Conservation (phyloP, 2,329 filamentous ascomycete genomes). For the Aspergillus calidoustus region DNA sequence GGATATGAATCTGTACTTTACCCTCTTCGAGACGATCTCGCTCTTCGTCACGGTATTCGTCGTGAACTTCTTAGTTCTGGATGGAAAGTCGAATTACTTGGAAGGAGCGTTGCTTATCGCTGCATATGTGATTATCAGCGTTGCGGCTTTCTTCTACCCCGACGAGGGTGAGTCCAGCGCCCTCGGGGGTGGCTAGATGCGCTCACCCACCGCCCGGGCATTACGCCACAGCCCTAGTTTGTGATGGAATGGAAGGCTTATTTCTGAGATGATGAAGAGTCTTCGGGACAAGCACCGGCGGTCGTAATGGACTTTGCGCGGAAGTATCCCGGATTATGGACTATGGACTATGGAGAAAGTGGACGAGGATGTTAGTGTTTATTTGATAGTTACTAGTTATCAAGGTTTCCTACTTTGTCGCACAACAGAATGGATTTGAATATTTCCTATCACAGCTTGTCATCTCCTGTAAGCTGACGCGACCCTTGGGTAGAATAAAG, state of each 20-base stretch:
- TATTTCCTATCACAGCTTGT: not conserved
- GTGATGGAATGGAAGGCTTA: not conserved
- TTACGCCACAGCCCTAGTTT: too few relatives aligned
- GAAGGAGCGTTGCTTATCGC: slow-evolving; percentile 78
- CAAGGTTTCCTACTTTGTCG: not conserved
- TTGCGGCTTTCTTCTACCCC: slow-evolving; percentile 52
- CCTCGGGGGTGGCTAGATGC: slow-evolving; percentile 24
- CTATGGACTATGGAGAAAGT: too few relatives aligned
- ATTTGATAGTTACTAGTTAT: not conserved
- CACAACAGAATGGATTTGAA: not conserved
- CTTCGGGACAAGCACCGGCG: too few relatives aligned
- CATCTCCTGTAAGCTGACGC: not conserved
- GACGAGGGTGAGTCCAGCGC: slow-evolving; percentile 32
- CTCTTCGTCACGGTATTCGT: slow-evolving; percentile 83
- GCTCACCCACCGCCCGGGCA: too few relatives aligned
- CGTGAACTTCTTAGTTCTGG: slow-evolving; percentile 83
- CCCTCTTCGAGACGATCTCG: slow-evolving; percentile 67
- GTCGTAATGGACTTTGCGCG: too few relatives aligned
- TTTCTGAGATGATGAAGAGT: too few relatives aligned
- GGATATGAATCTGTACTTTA: slow-evolving; percentile 69
- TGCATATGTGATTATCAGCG: slow-evolving; percentile 78
- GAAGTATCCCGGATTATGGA: too few relatives aligned
- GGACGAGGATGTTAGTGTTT: not conserved
- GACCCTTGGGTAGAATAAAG: too few relatives aligned
- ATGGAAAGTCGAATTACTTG: slow-evolving; percentile 82